Conservation (phyloP, 495 filamentous ascomycete genomes). For the Neurospora pannonica region DNA sequence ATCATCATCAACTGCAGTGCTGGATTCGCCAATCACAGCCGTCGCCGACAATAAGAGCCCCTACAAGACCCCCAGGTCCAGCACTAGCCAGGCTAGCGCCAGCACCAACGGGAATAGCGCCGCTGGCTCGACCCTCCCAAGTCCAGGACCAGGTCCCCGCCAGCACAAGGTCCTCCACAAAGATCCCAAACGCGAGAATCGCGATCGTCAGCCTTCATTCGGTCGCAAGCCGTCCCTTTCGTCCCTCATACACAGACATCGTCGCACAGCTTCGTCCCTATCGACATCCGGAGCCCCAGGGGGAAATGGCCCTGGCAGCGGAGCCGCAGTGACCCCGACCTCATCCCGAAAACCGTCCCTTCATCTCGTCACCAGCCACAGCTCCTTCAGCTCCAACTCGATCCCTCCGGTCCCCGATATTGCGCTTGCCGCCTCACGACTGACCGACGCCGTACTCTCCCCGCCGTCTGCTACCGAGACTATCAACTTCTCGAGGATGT, state of each 20-base stretch:
- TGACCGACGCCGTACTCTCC: conserved; percentile 19
- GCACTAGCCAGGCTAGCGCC: neutral
- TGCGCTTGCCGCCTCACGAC: conserved; percentile 27
- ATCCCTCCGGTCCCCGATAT: conserved; percentile 29
- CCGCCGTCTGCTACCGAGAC: conserved; percentile 25
- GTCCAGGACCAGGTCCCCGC: conserved; percentile 3
- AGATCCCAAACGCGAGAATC: conserved; percentile 15
- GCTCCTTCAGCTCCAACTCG: conserved; percentile 18
- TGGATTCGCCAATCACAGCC: neutral
- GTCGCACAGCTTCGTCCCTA: conserved; percentile 26
- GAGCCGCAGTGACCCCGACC: conserved; percentile 3
- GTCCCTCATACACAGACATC: conserved; percentile 23
- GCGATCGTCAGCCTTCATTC: conserved; percentile 38
- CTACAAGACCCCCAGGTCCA: neutral
- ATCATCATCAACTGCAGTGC: neutral
- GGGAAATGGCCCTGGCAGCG: neutral
- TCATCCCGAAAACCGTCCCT: conserved; percentile 1
- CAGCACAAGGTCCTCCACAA: conserved; percentile 30
- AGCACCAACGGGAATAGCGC: neutral
- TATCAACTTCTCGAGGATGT: conserved; percentile 33
- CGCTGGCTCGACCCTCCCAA: neutral
- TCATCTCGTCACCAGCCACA: neutral
- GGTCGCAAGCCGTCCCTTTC: conserved; percentile 34
- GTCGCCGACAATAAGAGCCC: neutral
- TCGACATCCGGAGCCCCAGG: conserved; percentile 14